Evolutionary conservation across 805 yeast species (phyloP), one percentile per base, ranked within the genome.

Genomic region (Sugiyamaella lignohabitans): DNA sequence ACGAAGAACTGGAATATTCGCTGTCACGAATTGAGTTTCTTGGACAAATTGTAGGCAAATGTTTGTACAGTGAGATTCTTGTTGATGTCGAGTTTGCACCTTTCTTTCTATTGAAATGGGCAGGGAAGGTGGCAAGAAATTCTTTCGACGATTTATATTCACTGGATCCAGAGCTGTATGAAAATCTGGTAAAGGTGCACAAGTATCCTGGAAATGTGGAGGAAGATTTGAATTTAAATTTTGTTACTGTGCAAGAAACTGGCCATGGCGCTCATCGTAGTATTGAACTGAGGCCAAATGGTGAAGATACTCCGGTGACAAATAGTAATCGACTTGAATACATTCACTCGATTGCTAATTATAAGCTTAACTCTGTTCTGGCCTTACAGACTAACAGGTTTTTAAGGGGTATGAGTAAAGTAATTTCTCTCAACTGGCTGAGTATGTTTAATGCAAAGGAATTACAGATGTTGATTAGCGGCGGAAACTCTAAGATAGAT

Each of bases 31-130:
- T 74, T 35, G 72, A 73, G 56, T 89, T 89, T 56, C 63, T 89
- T 54, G 98, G 98, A 0, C 80, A 74, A 67, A 70, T 88, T 4
- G 71, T 91, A 39, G 98, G 97, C 1, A 91, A 88, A 60, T 89
- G 97, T 58, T 68, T 91, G 2, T 87, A 86, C 60, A 95, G 87
- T 46, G 80, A 80, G 44, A 82, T 88, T 2, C 69, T 91, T 52
- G 78, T 91, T 5, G 95, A 89, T 62, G 76, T 86, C 20, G 75
- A 80, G 16, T 89, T 91, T 72, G 88, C 97, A 0, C 85, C 91
- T 1, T 87, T 87, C 53, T 91, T 91, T 58, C 63, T 93, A 38
- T 79, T 74, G 62, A 79, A 84, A 59, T 78, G 91, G 82, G 68
- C 72, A 11, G 75, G 76, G 19, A 46, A 54, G 14, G 53, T 57